Percentiles rank a stretch among this genome's conserved stretches.
phyloP scores from a whole-genome alignment of 2,329 filamentous ascomycete species.

The Corinectria fuckeliana region DNA sequence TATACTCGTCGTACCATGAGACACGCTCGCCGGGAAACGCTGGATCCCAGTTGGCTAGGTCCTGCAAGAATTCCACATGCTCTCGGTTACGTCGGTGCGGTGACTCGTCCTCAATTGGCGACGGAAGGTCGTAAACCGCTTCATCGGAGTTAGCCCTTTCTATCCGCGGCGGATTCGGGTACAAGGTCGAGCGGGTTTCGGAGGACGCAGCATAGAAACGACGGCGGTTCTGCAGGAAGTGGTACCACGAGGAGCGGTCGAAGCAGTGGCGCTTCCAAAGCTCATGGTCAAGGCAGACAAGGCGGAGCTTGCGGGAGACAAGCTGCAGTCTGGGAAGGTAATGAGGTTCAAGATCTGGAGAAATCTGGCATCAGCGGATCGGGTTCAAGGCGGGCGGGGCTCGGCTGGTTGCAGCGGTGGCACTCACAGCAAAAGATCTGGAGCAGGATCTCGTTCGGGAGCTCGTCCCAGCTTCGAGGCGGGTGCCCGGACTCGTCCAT shows the following conservation, averaged over 20 bases:
- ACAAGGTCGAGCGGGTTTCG: not conserved
- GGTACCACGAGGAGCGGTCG: constrained; percentile 70
- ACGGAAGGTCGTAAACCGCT: constrained; percentile 6
- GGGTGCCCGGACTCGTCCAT: constrained; percentile 37
- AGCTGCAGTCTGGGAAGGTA: constrained; percentile 69
- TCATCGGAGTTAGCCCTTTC: constrained; percentile 14
- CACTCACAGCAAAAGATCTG: constrained; percentile 67
- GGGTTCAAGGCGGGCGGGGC: constrained; percentile 21
- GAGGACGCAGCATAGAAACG: constrained; percentile 41
- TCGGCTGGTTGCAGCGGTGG: not conserved
- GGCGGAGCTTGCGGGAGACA: constrained; percentile 70
- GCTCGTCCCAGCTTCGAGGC: constrained; percentile 49
- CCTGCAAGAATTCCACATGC: constrained; percentile 48
- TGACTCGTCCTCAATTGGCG: constrained; percentile 38
- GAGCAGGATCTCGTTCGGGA: constrained; percentile 69
- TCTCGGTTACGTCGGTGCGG: constrained; percentile 12
- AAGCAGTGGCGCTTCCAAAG: constrained; percentile 82
- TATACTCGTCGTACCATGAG: constrained; percentile 89
- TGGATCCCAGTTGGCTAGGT: constrained; percentile 84
- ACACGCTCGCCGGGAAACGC: constrained; percentile 73
- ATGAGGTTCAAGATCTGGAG: constrained; percentile 45
- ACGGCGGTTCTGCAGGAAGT: constrained; percentile 57
- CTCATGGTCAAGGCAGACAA: constrained; percentile 73
- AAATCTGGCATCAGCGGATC: constrained; percentile 27
- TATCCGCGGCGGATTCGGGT: not conserved